Evolutionary conservation across 1,139 yeast genomes (phyloP).

Genomic region (Trichomonascaceae sp.): DNA sequence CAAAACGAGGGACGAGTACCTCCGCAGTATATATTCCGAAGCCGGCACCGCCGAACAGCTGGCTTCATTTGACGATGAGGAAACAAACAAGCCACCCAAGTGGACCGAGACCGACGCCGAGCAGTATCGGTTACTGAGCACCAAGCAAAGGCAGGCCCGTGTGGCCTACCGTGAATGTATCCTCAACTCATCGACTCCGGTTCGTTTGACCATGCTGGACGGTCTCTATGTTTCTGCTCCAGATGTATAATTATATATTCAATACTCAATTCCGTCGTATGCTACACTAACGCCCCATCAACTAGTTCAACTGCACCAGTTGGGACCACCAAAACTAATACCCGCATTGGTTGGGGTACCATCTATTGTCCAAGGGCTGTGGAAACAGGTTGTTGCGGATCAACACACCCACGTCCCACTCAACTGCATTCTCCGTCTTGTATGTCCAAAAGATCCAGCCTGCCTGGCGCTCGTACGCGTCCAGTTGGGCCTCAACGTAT

Average conservation of each 20-base stretch:
- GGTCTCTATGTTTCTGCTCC: no score
- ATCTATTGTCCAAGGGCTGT: constrained; percentile 53
- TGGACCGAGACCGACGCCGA: not conserved
- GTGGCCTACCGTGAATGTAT: not conserved
- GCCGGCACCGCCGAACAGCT: not conserved
- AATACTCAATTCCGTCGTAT: not conserved
- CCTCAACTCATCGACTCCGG: no score
- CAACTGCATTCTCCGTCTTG: constrained; percentile 74
- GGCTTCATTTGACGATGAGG: not conserved
- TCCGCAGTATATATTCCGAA: constrained; percentile 1
- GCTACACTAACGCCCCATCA: constrained; percentile 1
- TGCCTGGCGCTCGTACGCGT: constrained; percentile 54
- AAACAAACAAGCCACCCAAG: not conserved
- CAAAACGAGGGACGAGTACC: constrained; percentile 1
- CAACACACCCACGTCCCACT: constrained; percentile 71
- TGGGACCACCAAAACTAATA: constrained; percentile 12
- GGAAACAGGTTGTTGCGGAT: constrained; percentile 58
- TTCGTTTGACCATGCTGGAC: no score
- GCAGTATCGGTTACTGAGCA: not conserved
- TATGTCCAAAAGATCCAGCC: constrained; percentile 90
- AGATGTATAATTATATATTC: constrained; percentile 1
- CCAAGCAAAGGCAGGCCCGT: not conserved
- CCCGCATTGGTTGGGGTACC: constrained; percentile 58
- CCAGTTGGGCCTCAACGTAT: constrained; percentile 81
- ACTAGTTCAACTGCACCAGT: not conserved